phyloP scores from a whole-genome alignment of 2,329 filamentous ascomycete genomes.

The Calonectria ilicicola region DNA sequence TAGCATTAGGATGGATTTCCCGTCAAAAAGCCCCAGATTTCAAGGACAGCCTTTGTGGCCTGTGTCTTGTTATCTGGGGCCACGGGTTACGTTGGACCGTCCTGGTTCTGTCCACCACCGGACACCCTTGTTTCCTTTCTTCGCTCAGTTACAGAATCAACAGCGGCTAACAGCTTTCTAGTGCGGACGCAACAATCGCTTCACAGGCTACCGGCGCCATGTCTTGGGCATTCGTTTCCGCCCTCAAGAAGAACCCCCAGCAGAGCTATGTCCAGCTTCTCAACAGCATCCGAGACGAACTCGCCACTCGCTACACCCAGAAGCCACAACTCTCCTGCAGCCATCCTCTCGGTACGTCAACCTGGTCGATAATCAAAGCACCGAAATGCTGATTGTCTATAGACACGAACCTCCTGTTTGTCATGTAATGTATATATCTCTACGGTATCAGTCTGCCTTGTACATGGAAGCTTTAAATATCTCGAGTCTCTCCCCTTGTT shows the following conservation, averaged over 20 bases:
- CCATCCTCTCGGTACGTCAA: slow-evolving; percentile 86
- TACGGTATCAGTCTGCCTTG: slow-evolving; percentile 16
- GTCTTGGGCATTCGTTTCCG: slow-evolving; percentile 96
- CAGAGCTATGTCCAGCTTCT: slow-evolving; percentile 98
- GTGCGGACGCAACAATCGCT: slow-evolving; percentile 91
- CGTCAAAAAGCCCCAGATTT: slow-evolving; percentile 54
- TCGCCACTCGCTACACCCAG: slow-evolving; percentile 88
- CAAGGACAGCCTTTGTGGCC: slow-evolving; percentile 48
- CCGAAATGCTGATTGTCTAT: slow-evolving; percentile 21
- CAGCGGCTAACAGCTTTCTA: slow-evolving; percentile 52
- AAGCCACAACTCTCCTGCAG: slow-evolving; percentile 98
- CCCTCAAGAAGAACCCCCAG: slow-evolving; percentile 95
- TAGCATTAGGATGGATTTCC: slow-evolving; percentile 38
- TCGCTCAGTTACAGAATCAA: background rate
- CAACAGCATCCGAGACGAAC: slow-evolving; percentile 95
- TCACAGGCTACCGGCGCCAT: slow-evolving; percentile 96
- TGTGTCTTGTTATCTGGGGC: slow-evolving; percentile 58
- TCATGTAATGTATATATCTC: slow-evolving; percentile 61
- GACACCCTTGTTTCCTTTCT: background rate
- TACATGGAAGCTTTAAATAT: slow-evolving; percentile 28
- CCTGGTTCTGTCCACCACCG: too few species aligned
- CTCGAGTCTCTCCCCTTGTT: slow-evolving; percentile 18
- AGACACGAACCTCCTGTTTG: slow-evolving; percentile 74
- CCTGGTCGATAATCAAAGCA: background rate
- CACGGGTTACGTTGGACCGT: slow-evolving; percentile 57